A percentile compares a stretch with the other conserved stretches of the same genome.
These are phyloP conservation scores for Eutypa lata DNA, from an alignment of 2,329 filamentous ascomycete species.

Conservation along the genomic window DNA sequence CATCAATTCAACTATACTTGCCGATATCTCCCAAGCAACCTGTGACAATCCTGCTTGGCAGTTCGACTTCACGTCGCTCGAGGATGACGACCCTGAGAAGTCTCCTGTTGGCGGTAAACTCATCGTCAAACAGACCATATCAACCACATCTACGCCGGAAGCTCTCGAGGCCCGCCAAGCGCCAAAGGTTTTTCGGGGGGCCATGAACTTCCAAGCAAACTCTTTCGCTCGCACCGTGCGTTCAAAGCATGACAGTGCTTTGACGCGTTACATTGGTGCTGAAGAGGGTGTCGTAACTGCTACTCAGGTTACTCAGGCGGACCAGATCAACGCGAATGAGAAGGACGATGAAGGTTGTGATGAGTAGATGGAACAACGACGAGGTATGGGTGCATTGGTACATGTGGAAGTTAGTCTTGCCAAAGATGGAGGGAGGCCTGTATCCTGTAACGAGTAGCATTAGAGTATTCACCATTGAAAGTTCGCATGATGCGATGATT, in stretches of 20 bases:
- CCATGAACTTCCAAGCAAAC: not conserved
- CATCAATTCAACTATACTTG: not conserved
- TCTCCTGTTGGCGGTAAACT: not conserved
- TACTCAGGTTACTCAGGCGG: too few relatives aligned
- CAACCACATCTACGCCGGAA: not conserved
- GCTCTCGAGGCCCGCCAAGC: too few relatives aligned
- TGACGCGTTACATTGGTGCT: not conserved
- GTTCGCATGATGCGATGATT: not conserved
- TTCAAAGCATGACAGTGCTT: not conserved
- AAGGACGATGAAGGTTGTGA: not conserved
- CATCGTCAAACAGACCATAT: not conserved
- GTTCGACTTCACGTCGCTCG: not conserved
- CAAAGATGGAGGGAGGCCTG: not conserved
- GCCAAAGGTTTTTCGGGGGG: not conserved
- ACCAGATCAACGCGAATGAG: too few relatives aligned
- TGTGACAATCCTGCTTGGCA: not conserved
- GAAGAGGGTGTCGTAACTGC: not conserved
- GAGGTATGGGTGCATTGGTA: not conserved
- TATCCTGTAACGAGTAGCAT: not conserved
- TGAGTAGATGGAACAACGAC: not conserved
- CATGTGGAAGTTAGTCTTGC: too few relatives aligned
- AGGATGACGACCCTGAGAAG: not conserved
- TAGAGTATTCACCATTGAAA: not conserved
- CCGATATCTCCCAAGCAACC: not conserved
- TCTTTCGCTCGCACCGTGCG: not conserved